These are phyloP conservation scores for Cryptococcus wingfieldii DNA, from an alignment of 1,284 basidiomycete species.

Conservation along the genomic window DNA sequence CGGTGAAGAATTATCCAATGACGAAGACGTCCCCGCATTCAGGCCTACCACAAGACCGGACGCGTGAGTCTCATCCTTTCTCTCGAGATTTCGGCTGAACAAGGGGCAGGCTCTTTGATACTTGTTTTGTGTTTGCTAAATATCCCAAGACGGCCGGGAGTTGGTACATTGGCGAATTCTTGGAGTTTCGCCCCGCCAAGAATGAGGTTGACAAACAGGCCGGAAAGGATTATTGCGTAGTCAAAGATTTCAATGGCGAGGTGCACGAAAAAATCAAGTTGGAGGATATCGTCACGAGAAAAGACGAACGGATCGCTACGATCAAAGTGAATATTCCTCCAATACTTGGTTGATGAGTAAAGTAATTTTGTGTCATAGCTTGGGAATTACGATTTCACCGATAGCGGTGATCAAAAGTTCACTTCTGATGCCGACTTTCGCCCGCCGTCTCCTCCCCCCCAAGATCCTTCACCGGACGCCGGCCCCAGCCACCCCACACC, in stretches of 20 bases:
- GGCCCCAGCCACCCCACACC: neutral
- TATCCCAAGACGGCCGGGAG: neutral
- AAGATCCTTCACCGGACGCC: neutral
- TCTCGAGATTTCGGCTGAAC: neutral
- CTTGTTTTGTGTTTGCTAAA: constrained; percentile 5
- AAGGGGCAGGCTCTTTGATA: constrained; percentile 1
- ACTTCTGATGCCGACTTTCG: constrained; percentile 14
- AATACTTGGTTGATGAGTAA: neutral
- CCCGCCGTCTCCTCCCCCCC: constrained; percentile 11
- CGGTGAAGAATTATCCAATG: neutral
- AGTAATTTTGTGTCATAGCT: constrained; percentile 7
- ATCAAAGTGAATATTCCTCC: constrained; percentile 19
- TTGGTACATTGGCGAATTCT: constrained; percentile 7
- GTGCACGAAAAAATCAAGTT: constrained; percentile 2
- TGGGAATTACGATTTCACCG: constrained; percentile 6
- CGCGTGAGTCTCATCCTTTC: constrained; percentile 1
- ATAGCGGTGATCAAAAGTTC: neutral
- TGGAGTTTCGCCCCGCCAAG: constrained; percentile 13
- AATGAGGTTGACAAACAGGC: constrained; percentile 6
- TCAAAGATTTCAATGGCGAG: constrained; percentile 11
- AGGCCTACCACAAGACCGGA: neutral
- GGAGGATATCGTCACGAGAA: constrained; percentile 16
- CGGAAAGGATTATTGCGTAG: constrained; percentile 15
- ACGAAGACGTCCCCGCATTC: neutral
- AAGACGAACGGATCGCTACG: constrained; percentile 22